phyloP scores from a whole-genome alignment of 2,329 filamentous ascomycete genomes.

The Apiospora phragmitis region DNA sequence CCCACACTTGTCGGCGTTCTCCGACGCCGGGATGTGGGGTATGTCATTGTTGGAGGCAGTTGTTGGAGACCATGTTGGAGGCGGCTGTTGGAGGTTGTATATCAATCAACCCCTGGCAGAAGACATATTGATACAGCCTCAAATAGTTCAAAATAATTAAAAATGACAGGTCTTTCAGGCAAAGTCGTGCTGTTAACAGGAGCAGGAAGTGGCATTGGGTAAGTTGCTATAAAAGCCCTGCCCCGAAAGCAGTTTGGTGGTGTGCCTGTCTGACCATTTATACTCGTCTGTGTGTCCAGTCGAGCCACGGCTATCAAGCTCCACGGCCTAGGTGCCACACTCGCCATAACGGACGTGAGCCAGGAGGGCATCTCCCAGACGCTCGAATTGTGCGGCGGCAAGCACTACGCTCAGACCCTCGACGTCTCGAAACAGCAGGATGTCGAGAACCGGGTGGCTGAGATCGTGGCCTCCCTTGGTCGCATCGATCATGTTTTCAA shows the following conservation, averaged over 20 bases:
- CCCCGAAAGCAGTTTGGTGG: background rate
- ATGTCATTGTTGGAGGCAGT: background rate
- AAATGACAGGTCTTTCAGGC: constrained; percentile 6
- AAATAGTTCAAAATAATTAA: background rate
- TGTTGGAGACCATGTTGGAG: background rate
- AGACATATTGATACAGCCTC: background rate
- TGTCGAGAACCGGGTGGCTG: constrained; percentile 25
- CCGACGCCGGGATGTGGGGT: background rate
- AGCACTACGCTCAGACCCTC: constrained; percentile 20
- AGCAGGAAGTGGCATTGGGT: constrained; percentile 19
- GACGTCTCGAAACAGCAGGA: constrained; percentile 28
- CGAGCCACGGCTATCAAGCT: constrained; percentile 27
- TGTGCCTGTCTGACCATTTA: background rate
- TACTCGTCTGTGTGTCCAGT: background rate
- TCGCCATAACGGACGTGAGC: constrained; percentile 32
- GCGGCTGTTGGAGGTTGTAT: background rate
- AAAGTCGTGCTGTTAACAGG: constrained; percentile 15
- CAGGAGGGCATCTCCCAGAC: constrained; percentile 16
- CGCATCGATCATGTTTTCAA: constrained; percentile 39
- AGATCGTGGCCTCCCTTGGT: constrained; percentile 23
- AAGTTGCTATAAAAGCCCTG: background rate
- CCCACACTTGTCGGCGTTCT: background rate
- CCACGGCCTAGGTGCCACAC: constrained; percentile 24
- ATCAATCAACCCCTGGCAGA: background rate
- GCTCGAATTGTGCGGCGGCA: background rate